Conservation (phyloP, 352 stramenopile genomes). For the Globisporangium okanoganense region DNA sequence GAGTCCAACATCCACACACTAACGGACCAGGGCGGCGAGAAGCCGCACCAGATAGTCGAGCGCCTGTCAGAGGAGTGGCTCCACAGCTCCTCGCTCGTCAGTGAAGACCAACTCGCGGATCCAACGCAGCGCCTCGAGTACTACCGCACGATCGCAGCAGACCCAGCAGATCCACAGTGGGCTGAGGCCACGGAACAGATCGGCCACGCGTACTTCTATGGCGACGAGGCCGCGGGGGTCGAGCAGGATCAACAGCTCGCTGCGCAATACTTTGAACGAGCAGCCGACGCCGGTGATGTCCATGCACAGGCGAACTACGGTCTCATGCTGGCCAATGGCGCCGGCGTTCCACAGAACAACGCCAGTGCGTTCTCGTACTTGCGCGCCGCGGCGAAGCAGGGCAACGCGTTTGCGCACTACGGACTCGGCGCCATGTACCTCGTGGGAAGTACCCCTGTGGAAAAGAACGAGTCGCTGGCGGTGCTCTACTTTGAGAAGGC, state of each 20-base stretch:
- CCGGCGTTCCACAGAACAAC: constrained; percentile 57
- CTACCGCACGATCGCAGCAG: constrained; percentile 52
- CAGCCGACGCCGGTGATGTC: constrained; percentile 59
- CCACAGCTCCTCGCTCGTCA: constrained; percentile 16
- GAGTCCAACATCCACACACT: constrained; percentile 56
- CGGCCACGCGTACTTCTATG: constrained; percentile 72
- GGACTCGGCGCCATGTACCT: constrained; percentile 65
- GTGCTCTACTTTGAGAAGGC: constrained; percentile 60
- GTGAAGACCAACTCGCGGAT: constrained; percentile 33
- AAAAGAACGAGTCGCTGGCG: constrained; percentile 53
- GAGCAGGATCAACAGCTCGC: constrained; percentile 42
- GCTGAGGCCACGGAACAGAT: constrained; percentile 55
- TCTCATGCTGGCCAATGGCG: constrained; percentile 66
- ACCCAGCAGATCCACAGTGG: constrained; percentile 59
- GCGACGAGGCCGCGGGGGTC: constrained; percentile 54
- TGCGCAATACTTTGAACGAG: constrained; percentile 57
- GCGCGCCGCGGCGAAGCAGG: constrained; percentile 42
- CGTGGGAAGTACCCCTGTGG: constrained; percentile 32
- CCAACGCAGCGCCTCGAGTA: constrained; percentile 57
- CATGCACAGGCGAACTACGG: constrained; percentile 66
- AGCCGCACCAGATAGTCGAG: constrained; percentile 25
- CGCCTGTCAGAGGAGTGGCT: constrained; percentile 52
- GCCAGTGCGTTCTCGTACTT: constrained; percentile 61
- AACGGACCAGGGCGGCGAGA: constrained; percentile 43
- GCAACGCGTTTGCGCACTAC: constrained; percentile 60